These are phyloP conservation scores for Ustilago cynodontis DNA, from an alignment of 1,284 basidiomycete species.

Conservation along the genomic window DNA sequence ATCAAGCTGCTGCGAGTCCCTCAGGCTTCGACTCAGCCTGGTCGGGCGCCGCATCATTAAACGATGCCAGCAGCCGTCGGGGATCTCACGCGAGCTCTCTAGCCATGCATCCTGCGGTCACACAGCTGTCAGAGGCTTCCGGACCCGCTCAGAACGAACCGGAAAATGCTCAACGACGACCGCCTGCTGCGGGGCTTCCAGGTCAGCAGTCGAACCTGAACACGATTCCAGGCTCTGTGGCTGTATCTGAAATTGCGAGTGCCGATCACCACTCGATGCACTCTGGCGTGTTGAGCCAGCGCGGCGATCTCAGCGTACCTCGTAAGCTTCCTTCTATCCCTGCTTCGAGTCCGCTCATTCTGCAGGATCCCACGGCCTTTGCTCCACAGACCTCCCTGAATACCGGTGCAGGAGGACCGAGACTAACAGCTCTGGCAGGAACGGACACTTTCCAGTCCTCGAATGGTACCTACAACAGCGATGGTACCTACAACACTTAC, in stretches of 20 bases:
- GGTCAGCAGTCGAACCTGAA: constrained; percentile 24
- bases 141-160: constrained; percentile 8
- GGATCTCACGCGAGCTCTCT: constrained; percentile 22
- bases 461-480: constrained; percentile 28
- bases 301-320: constrained; percentile 15
- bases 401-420: neutral
- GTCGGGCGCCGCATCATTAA: constrained; percentile 15
- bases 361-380: constrained; percentile 23
- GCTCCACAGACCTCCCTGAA: constrained; percentile 2
- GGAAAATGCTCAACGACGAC: constrained; percentile 14
- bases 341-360: constrained; percentile 27
- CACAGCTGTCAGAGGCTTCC: constrained; percentile 12
- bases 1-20: neutral
- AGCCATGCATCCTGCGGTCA: constrained; percentile 16
- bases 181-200: constrained; percentile 19
- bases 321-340: constrained; percentile 34
- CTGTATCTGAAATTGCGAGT: constrained; percentile 31
- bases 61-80: constrained; percentile 20
- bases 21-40: constrained; percentile 4
- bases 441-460: constrained; percentile 20
- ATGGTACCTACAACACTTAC: constrained; percentile 38
- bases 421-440: constrained; percentile 18
- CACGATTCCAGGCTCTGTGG: constrained; percentile 38
- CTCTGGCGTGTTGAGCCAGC: constrained; percentile 7
- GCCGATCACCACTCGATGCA: constrained; percentile 26